Evolutionary conservation across 345 rosid genomes (phyloP), one percentile per base, ranked within the genome.

Genomic region (Camelina laxa): DNA sequence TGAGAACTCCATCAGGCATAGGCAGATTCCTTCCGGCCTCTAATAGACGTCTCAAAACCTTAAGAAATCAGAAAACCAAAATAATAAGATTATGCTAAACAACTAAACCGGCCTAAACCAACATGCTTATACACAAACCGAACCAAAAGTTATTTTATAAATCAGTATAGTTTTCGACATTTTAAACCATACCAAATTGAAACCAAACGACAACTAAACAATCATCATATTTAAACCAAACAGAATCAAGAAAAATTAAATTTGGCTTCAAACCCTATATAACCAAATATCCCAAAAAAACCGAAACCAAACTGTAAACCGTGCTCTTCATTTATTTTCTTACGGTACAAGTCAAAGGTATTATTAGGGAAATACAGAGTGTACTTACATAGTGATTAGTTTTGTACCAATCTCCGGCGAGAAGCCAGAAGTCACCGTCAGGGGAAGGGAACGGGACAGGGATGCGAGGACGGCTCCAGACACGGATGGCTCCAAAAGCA

Each of bases 391-490:
- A 88, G 87, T 94, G 95, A 54, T 89, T 86, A 33, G 79, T 79
- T 68, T 85, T 84, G 78, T 86, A 95, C 97, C 97, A 95, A 79
- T 95, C 99, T 15, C 99, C 99, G 1, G 89, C 86, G 1, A 95
- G 92, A 16, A 92, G 65, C 41, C 81, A 84, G 82, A 80, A 86
- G 73, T 92, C 97, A 2, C 92, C 89, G 0, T 75, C 85, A 0
- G 99, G 99, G 61, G 85, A 75, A 31, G 90, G 70, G 69, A 88
- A 92, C 0, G 99, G 99, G 41, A 92, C 93, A 0, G 99, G 97
- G 55, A 95, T 95, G 49, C 51, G 76, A 12, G 97, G 96, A 6
- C 93, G 95, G 75, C 97, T 95, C 80, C 91, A 89, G 19, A 95
- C 84, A 55, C 96, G 85, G 61, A 95, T 88, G 48, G 88, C 83